Base-by-base conservation (phyloP, 306 rosid species). In the Potentilla sterilis region DNA sequence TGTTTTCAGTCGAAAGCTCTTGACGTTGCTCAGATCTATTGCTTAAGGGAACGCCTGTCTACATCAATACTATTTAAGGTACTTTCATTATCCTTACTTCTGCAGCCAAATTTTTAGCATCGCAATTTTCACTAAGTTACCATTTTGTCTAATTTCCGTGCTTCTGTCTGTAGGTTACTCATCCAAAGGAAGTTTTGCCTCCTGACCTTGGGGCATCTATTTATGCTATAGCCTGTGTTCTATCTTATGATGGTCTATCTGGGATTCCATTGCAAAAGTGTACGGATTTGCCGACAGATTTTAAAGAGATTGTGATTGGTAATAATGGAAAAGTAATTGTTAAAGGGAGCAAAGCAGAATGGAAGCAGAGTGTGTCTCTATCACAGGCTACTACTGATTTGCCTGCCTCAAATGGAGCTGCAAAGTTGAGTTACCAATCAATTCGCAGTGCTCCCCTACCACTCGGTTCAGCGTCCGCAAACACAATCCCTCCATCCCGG, bases 21-120 rank as follows among this genome's bases (percentile, higher is more conserved):
- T n/a, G 97, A 90, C 75, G 89, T 95, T 84, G 96, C 99, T 79
- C 97, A 92, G 84, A 69, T 95, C 42, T 92, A 95, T 81, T 89
- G 96, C 87, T 81, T 92, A 91, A 92, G 96, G 80, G 97, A 95
- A 87, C 86, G 97, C 67, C 79, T 95, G 74, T 81, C 97, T 21
- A 85, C 89, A 5, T 96, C 97, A 57, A 69, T 90, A 73, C 77
- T 95, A 82, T 83, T 80, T 86, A 89, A 83, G 78, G 99, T 95
- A 89, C 74, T 81, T 54, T 24, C 51, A 70, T 75, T 40, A 3
- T 15, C 77, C 67, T 42, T 47, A 47, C 41, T 69, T 44, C 9
- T n/a, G 16, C 18, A 6, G 62, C 32, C 52, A 14, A 44, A 43
- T 69, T 34, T 69, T 28, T 55, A 2, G 66, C 34, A 16, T 49